Conservation (phyloP, 768 basidiomycete species). For the Hygrocybe punicea region DNA sequence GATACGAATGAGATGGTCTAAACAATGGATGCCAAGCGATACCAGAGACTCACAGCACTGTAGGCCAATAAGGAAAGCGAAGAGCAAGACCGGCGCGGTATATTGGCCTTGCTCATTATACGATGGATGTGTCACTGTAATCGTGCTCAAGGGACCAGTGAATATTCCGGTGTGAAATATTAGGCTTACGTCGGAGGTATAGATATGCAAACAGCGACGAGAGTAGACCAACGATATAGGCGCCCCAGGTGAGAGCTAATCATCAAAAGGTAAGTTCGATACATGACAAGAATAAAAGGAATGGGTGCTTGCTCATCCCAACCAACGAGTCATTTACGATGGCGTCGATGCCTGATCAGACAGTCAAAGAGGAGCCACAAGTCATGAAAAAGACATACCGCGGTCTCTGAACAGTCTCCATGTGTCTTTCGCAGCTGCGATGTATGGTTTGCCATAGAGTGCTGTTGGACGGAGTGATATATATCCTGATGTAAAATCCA, state of each 20-base stretch:
- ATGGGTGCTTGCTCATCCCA: constrained; percentile 56
- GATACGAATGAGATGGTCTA: constrained; percentile 6
- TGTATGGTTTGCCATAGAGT: constrained; percentile 80
- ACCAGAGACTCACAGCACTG: constrained; percentile 54
- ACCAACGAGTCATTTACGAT: constrained; percentile 82
- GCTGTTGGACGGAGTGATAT: constrained; percentile 38
- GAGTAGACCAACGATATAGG: constrained; percentile 69
- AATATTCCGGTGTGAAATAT: constrained; percentile 1
- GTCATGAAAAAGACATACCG: constrained; percentile 36
- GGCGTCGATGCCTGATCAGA: constrained; percentile 59
- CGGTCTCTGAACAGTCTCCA: constrained; percentile 75
- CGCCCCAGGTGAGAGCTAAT: constrained; percentile 73
- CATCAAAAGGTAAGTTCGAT: neutral
- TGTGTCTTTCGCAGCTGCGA: constrained; percentile 78
- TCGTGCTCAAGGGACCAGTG: neutral
- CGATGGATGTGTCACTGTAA: constrained; percentile 63
- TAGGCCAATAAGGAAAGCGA: constrained; percentile 77
- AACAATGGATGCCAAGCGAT: neutral
- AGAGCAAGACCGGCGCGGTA: constrained; percentile 71
- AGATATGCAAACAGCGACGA: constrained; percentile 74
- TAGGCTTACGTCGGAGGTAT: constrained; percentile 62
- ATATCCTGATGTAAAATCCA: neutral
- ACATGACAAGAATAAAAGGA: neutral
- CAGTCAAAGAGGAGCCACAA: constrained; percentile 16
- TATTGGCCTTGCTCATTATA: constrained; percentile 76